Evolutionary conservation across 2,329 filamentous ascomycete species (phyloP).

Genomic region (Trichoderma citrinoviride): DNA sequence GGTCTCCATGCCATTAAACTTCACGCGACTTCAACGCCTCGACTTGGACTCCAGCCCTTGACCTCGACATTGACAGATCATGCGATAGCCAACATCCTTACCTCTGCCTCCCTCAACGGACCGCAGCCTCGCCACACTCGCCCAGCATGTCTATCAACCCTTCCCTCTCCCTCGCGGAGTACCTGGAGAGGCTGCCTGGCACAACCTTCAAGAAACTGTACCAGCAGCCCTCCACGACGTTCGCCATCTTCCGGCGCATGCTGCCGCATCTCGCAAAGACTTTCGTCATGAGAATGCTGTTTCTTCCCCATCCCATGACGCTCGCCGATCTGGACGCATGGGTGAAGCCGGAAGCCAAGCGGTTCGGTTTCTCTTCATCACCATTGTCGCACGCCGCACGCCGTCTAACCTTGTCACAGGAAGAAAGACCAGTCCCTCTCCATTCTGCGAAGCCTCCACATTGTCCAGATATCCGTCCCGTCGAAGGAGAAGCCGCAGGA

Average conservation of each 20-base stretch:
- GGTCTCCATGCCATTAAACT: background rate
- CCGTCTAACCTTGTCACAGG: slow-evolving; percentile 39
- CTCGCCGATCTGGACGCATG: slow-evolving; percentile 81
- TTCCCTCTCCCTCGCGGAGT: slow-evolving; percentile 71
- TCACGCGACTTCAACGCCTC: background rate
- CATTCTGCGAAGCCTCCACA: slow-evolving; percentile 81
- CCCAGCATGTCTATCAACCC: slow-evolving; percentile 47
- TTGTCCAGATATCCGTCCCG: slow-evolving; percentile 65
- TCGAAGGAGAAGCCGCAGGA: slow-evolving; percentile 64
- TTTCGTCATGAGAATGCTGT: slow-evolving; percentile 93
- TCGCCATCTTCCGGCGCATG: slow-evolving; percentile 97
- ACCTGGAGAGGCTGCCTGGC: slow-evolving; percentile 86
- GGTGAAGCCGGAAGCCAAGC: slow-evolving; percentile 65
- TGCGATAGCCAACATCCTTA: background rate
- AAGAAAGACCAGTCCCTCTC: slow-evolving; percentile 79
- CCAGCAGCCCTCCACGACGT: slow-evolving; percentile 89
- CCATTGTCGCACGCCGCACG: background rate
- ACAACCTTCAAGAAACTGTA: slow-evolving; percentile 90
- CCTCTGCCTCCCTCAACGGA: slow-evolving; percentile 28
- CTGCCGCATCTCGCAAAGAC: slow-evolving; percentile 93
- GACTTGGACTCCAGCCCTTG: background rate
- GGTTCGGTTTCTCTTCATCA: slow-evolving; percentile 26
- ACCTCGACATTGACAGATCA: background rate
- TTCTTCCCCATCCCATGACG: slow-evolving; percentile 77
- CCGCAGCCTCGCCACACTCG: slow-evolving; percentile 22